phyloP scores from a whole-genome alignment of 2,329 filamentous ascomycete species.

The Pseudogymnoascus sp. region DNA sequence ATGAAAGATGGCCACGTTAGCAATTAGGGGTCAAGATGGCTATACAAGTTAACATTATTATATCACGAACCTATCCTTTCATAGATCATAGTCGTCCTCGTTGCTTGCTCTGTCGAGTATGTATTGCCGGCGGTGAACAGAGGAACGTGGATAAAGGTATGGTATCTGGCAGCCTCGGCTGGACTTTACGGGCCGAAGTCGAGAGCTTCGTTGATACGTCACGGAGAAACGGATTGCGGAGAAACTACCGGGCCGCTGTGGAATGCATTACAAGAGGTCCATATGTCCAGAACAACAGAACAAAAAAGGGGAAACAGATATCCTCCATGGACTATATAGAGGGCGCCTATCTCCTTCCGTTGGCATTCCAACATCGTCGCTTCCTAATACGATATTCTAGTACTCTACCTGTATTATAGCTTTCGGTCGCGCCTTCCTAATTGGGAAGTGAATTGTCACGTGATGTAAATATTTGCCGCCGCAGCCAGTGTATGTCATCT shows the following conservation, averaged over 20 bases:
- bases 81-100: background rate
- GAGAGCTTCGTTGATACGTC: slow-evolving; percentile 1
- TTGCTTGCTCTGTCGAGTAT: background rate
- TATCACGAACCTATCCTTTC: background rate
- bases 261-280: background rate
- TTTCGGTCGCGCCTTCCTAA: background rate
- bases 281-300: background rate
- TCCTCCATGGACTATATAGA: background rate
- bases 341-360: background rate
- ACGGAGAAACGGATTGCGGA: background rate
- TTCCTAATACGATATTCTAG: background rate
- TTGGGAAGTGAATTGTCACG: background rate
- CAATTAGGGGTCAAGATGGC: background rate
- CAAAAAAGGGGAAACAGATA: background rate
- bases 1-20: background rate
- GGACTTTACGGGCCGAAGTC: slow-evolving; percentile 3
- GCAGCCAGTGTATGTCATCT: background rate
- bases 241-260: background rate
- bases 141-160: slow-evolving; percentile 7
- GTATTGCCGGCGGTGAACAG: background rate
- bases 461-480: background rate
- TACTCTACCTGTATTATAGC: background rate
- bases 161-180: slow-evolving; percentile 5
- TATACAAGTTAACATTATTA: background rate
- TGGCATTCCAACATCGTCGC: background rate